Percentiles rank a stretch among this genome's conserved stretches.
Evolutionary conservation across 2,329 filamentous ascomycete genomes (phyloP).

Genomic region (Neopestalotiopsis sp.): DNA sequence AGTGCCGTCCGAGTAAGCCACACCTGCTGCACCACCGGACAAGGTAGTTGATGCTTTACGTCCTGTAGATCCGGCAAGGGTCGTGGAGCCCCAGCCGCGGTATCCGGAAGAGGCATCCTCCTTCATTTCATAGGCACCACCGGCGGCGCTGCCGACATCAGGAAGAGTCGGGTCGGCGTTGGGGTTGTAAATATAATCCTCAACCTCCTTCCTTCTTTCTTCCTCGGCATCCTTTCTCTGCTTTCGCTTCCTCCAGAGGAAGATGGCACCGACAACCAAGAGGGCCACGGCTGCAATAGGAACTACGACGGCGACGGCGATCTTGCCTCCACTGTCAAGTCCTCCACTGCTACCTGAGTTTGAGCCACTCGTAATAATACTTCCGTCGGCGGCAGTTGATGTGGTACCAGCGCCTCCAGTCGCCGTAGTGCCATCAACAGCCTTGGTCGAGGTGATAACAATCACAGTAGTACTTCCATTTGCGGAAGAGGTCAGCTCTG

Average conservation of each 20-base stretch:
- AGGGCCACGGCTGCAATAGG: conserved; percentile 88
- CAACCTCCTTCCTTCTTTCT: conserved; percentile 90
- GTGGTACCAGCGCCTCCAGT: conserved; percentile 21
- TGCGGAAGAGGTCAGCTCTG: conserved; percentile 21
- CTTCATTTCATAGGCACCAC: conserved; percentile 72
- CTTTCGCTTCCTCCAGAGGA: conserved; percentile 89
- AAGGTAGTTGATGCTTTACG: conserved; percentile 90
- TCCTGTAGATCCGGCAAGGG: conserved; percentile 68
- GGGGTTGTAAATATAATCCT: conserved; percentile 98
- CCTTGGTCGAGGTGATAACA: conserved; percentile 28
- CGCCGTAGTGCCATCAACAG: conserved; percentile 18
- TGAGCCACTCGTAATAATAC: conserved; percentile 28
- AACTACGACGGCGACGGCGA: conserved; percentile 91
- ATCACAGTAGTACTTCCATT: conserved; percentile 29
- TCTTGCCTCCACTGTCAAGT: conserved; percentile 69
- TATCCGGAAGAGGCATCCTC: conserved; percentile 82
- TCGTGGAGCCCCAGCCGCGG: conserved; percentile 90
- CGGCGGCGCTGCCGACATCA: conserved; percentile 47
- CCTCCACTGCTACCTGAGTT: conserved; percentile 40
- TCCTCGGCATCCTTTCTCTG: conserved; percentile 85
- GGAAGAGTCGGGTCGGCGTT: conserved; percentile 86
- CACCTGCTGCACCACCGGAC: conserved; percentile 72
- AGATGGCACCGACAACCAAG: conserved; percentile 76
- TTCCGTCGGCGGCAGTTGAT: conserved; percentile 21
- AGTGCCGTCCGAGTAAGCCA: conserved; percentile 74